phyloP scores from a whole-genome alignment of 2,329 filamentous ascomycete genomes.

The Colletotrichum plurivorum region DNA sequence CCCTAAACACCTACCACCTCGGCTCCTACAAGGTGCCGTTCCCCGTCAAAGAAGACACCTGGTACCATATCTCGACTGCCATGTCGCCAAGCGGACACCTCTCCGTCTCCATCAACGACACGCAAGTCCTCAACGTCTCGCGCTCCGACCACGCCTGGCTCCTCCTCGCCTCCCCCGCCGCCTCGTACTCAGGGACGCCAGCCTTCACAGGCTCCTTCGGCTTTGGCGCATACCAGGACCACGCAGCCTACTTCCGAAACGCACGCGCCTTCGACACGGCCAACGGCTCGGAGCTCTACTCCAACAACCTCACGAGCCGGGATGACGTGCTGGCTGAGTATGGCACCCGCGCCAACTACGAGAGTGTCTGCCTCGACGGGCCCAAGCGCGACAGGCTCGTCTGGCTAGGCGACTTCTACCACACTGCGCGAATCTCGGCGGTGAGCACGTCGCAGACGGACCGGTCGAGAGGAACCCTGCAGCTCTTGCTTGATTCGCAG shows the following conservation, averaged over 20 bases:
- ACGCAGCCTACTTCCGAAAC: constrained; percentile 53
- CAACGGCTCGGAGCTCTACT: constrained; percentile 49
- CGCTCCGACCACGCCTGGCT: constrained; percentile 34
- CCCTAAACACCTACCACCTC: constrained; percentile 45
- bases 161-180: constrained; percentile 7
- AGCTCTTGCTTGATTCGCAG: constrained; percentile 45
- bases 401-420: constrained; percentile 71
- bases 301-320: constrained; percentile 48
- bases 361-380: constrained; percentile 59
- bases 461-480: constrained; percentile 51
- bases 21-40: constrained; percentile 46
- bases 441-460: constrained; percentile 53
- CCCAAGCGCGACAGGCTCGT: constrained; percentile 72
- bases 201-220: constrained; percentile 51
- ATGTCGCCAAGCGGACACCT: constrained; percentile 46
- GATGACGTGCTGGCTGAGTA: constrained; percentile 53
- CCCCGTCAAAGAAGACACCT: constrained; percentile 49
- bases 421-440: constrained; percentile 54
- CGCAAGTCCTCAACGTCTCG: constrained; percentile 40
- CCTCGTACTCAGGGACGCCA: constrained; percentile 4
- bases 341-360: constrained; percentile 49
- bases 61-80: constrained; percentile 55
- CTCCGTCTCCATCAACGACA: constrained; percentile 47
- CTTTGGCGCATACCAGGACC: constrained; percentile 58
- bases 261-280: constrained; percentile 46